phyloP scores from a whole-genome alignment of 2,329 filamentous ascomycete species.

The Plectosphaerella cucumerina region DNA sequence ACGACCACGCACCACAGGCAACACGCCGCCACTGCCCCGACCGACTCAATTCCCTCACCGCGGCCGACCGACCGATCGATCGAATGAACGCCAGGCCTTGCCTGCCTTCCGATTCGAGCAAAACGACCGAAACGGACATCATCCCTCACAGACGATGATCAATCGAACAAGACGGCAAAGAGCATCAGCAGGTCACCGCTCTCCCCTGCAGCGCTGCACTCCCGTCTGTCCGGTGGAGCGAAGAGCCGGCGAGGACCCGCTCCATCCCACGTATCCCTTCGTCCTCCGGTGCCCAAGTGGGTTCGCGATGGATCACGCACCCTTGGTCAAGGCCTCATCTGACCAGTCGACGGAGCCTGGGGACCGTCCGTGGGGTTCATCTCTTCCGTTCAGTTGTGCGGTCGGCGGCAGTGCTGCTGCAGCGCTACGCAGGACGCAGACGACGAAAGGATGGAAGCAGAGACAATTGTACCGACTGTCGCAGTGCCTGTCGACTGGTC shows the following conservation, averaged over 20 bases:
- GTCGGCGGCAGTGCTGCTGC: too few relatives aligned
- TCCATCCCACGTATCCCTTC: neutral
- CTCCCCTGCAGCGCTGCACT: neutral
- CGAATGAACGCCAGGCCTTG: too few relatives aligned
- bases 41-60: neutral
- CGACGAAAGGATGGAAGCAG: too few relatives aligned
- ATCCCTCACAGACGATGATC: neutral
- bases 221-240: neutral
- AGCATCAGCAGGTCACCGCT: too few relatives aligned
- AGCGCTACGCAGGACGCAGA: neutral
- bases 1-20: neutral
- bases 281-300: neutral
- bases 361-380: neutral
- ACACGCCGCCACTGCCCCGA: neutral
- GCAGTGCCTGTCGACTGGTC: too few relatives aligned
- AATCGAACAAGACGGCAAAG: neutral
- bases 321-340: neutral
- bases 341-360: neutral
- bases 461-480: too few relatives aligned
- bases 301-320: neutral
- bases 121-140: neutral
- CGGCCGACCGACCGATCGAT: too few relatives aligned
- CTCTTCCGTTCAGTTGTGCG: too few relatives aligned
- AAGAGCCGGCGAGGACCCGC: neutral
- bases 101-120: too few relatives aligned